Base-by-base conservation (phyloP, 2,329 filamentous ascomycete genomes). In the Fusarium albidum region DNA sequence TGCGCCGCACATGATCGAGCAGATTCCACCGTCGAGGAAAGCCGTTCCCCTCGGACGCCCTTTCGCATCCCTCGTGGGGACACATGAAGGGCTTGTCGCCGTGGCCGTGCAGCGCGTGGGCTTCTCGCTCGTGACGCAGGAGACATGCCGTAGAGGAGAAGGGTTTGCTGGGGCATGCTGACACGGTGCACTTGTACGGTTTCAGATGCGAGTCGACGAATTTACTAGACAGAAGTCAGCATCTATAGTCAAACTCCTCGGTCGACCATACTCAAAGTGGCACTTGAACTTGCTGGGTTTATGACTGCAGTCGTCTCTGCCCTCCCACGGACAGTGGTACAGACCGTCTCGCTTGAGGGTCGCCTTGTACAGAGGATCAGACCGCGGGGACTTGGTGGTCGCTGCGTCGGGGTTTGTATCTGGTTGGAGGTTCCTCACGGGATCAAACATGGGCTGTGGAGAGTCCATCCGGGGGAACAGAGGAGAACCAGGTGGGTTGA, bases 251-350 rank as follows among this genome's bases (percentile, higher is more conserved):
- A n/a, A n/a, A n/a, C n/a, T n/a, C n/a, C n/a, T n/a, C n/a, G n/a
- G n/a, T n/a, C n/a, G n/a, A n/a, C n/a, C 91, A 84, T 88, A 96
- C 92, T 96, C 92, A 72, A 96, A 97, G 77, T 96, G 96, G 86
- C 93, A 97, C 85, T 96, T 97, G 67, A 97, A 89, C 79, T 95
- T 94, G 69, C 94, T 94, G 33, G 92, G 87, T 77, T 90, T 90
- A 85, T 97, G 93, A 74, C 84, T 89, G 83, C 93, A 97, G 68
- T 71, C 78, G 17, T 75, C 50, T 54, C 86, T 81, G 65, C 85
- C 88, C 72, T 89, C 86, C 81, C 89, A 95, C 5, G 93, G 93
- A 81, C 93, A 97, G 77, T 96, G 91, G 77, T 95, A 97, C 52
- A 95, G 84, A 68, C 92, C 92, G 74, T 96, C 91, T 21, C 7